Evolutionary conservation across 2,329 filamentous ascomycete species (phyloP).

Genomic region (Stemphylium beticola): DNA sequence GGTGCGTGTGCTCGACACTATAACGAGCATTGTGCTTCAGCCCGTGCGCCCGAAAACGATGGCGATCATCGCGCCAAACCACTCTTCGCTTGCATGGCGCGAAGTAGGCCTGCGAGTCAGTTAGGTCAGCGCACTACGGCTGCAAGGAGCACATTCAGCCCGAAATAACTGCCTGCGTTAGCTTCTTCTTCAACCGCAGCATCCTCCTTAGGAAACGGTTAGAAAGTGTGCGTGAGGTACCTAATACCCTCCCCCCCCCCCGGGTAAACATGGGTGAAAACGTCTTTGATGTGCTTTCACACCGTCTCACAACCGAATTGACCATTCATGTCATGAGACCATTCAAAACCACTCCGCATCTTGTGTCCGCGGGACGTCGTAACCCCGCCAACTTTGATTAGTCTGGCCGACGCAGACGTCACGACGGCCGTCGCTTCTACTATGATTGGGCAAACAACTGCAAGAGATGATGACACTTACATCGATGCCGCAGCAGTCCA

Average conservation of each 20-base stretch:
- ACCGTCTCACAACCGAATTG: background rate
- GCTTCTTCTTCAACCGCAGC: slow-evolving; percentile 24
- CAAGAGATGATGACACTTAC: slow-evolving; percentile 42
- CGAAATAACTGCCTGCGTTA: slow-evolving; percentile 51
- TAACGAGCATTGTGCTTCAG: slow-evolving; percentile 14
- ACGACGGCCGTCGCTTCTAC: background rate
- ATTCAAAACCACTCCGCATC: background rate
- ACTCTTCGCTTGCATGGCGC: slow-evolving; percentile 1
- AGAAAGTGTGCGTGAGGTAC: slow-evolving; percentile 10
- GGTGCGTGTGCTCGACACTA: slow-evolving; percentile 10
- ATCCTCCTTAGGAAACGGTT: slow-evolving; percentile 12
- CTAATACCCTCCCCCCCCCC: slow-evolving; percentile 2
- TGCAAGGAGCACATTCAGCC: slow-evolving; percentile 50
- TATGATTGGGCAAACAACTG: slow-evolving; percentile 1
- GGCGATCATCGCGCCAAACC: slow-evolving; percentile 23
- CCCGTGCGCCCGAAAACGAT: slow-evolving; percentile 22
- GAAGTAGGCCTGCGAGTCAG: slow-evolving; percentile 13
- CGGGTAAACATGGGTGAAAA: slow-evolving; percentile 16
- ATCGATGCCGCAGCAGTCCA: slow-evolving; percentile 48
- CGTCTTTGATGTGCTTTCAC: background rate
- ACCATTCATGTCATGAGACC: background rate
- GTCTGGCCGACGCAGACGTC: background rate
- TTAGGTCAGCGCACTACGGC: slow-evolving; percentile 42
- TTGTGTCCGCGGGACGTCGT: background rate
- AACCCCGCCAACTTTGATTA: background rate